phyloP scores from a whole-genome alignment of 306 rosid genomes.

The Medicago arabica region DNA sequence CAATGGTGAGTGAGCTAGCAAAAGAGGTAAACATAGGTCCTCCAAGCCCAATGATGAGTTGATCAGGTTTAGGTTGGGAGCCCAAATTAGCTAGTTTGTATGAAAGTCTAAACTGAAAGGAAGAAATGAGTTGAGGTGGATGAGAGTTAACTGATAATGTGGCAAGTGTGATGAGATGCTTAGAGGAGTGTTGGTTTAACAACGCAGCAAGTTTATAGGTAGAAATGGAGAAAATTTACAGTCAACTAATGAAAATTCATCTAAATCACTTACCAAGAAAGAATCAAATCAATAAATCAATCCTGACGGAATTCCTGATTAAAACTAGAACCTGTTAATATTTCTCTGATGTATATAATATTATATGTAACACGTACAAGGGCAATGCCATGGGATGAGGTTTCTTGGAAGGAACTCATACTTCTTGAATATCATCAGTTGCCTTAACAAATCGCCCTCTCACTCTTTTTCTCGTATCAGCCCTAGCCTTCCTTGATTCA shows the following conservation, averaged over 20 bases:
- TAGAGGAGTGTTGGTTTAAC: neutral
- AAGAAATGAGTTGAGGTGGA: neutral
- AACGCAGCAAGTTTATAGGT: neutral
- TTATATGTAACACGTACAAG: slow-evolving; percentile 30
- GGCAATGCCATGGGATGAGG: slow-evolving; percentile 10
- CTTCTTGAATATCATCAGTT: slow-evolving; percentile 35
- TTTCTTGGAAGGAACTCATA: slow-evolving; percentile 30
- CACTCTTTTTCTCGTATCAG: slow-evolving; percentile 56
- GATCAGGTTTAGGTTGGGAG: neutral
- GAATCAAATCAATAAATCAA: slow-evolving; percentile 36
- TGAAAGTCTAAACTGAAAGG: neutral
- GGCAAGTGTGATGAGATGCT: neutral
- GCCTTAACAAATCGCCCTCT: slow-evolving; percentile 59
- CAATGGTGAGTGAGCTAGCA: neutral
- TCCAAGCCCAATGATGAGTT: neutral
- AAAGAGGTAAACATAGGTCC: neutral
- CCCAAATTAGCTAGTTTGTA: neutral
- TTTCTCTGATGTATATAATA: slow-evolving; percentile 16
- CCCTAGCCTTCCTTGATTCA: slow-evolving; percentile 60
- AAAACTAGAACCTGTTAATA: slow-evolving; percentile 32
- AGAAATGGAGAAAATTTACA: neutral
- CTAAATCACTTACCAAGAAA: slow-evolving; percentile 24
- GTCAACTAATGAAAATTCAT: neutral
- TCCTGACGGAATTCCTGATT: neutral
- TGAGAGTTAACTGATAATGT: neutral